Conservation (phyloP, 257 asterid species). For the Salvia hispanica region DNA sequence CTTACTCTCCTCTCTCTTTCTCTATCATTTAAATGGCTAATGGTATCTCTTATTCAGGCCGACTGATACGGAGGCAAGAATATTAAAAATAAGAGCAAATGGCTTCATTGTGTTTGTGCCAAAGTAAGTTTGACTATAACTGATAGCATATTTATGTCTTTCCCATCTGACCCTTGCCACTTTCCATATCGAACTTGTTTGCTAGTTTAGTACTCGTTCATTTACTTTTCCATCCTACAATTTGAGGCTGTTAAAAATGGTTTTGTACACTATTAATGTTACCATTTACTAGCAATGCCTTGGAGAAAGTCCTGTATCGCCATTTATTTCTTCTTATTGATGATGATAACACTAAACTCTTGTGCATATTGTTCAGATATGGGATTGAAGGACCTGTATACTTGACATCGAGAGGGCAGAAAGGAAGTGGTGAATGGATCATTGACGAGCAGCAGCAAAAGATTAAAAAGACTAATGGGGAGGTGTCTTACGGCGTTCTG, state of each 20-base stretch:
- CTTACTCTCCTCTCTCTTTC: neutral
- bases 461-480: constrained; percentile 56
- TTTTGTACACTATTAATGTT: constrained; percentile 10
- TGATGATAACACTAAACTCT: neutral
- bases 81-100: constrained; percentile 82
- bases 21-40: constrained; percentile 22
- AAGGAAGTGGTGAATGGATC: constrained; percentile 73
- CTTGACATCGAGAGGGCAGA: constrained; percentile 58
- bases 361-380: constrained; percentile 48
- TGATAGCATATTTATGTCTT: neutral
- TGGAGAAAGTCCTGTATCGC: neutral
- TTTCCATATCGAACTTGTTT: constrained; percentile 5
- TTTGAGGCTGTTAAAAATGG: constrained; percentile 10
- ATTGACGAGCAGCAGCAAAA: constrained; percentile 79
- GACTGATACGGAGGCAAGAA: constrained; percentile 92
- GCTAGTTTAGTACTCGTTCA: neutral
- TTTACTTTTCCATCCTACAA: neutral
- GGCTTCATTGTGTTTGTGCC: constrained; percentile 97
- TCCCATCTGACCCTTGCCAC: neutral
- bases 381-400: constrained; percentile 97
- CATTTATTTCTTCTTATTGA: neutral
- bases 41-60: constrained; percentile 59
- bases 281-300: neutral
- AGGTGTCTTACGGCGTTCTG: constrained; percentile 66
- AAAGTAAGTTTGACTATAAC: constrained; percentile 50